Evolutionary conservation across 345 rosid species (phyloP).

Genomic region (Bruguiera sexangula): DNA sequence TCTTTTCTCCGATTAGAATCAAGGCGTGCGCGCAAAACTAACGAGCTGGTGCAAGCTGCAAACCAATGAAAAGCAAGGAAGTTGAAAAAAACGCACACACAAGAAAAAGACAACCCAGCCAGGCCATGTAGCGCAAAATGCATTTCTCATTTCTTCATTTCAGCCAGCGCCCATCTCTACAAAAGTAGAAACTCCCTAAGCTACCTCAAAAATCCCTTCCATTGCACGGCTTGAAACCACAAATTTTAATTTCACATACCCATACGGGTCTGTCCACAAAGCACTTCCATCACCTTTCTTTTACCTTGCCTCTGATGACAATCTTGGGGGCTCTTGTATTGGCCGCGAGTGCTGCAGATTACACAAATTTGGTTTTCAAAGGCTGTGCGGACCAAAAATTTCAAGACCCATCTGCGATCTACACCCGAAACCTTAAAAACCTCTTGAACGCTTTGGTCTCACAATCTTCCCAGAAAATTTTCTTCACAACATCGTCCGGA

Average conservation of each 20-base stretch:
- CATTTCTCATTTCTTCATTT: background rate
- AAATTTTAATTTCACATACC: background rate
- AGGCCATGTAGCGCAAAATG: conserved; percentile 7
- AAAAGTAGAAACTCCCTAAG: background rate
- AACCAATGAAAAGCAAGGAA: conserved; percentile 8
- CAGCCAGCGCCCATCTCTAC: conserved; percentile 14
- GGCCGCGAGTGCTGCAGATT: conserved; percentile 31
- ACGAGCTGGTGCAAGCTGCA: background rate
- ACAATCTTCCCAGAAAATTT: conserved; percentile 50
- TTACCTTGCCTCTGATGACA: conserved; percentile 14
- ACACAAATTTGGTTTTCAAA: conserved; percentile 54
- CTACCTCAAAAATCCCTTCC: conserved; percentile 14
- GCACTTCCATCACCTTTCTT: conserved; percentile 11
- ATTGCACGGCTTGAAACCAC: conserved; percentile 13
- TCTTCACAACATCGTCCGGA: conserved; percentile 49
- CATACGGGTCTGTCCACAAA: conserved; percentile 27
- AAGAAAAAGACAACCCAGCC: background rate
- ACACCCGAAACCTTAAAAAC: conserved; percentile 55
- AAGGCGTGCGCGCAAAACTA: too few relatives aligned
- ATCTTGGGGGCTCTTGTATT: conserved; percentile 8
- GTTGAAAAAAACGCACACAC: background rate
- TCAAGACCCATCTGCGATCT: conserved; percentile 57
- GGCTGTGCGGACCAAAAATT: conserved; percentile 71
- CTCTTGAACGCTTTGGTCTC: conserved; percentile 52
- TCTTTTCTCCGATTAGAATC: too few relatives aligned